Conservation (phyloP, 257 asterid species). For the Paulownia fortunei region DNA sequence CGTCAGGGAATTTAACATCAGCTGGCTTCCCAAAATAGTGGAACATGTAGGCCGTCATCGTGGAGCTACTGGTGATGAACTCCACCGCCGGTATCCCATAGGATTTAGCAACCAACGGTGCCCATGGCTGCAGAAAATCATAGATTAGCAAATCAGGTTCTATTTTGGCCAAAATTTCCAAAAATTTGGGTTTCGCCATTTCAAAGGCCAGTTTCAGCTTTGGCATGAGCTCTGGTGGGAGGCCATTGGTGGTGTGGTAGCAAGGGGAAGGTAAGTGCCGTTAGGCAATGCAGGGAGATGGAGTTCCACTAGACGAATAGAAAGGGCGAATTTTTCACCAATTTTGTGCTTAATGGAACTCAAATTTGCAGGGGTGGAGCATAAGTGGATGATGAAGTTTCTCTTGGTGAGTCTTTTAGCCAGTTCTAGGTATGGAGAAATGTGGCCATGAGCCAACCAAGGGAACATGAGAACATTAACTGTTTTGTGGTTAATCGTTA, state of each 20-base stretch:
- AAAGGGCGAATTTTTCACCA: conserved; percentile 10
- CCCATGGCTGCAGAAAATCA: conserved; percentile 62
- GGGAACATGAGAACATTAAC: conserved; percentile 43
- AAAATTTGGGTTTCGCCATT: conserved; percentile 35
- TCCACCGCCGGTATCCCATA: conserved; percentile 45
- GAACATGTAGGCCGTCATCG: conserved; percentile 39
- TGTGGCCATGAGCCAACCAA: conserved; percentile 52
- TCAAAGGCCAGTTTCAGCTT: conserved; percentile 48
- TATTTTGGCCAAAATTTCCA: conserved; percentile 26
- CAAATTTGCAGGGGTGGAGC: conserved; percentile 56
- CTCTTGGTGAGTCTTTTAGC: conserved; percentile 45
- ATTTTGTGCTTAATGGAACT: conserved; percentile 41
- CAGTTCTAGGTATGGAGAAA: conserved; percentile 49
- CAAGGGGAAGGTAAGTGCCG: conserved; percentile 41
- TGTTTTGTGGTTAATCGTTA: neutral
- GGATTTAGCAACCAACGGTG: conserved; percentile 33
- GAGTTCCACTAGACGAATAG: conserved; percentile 43
- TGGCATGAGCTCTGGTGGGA: conserved; percentile 49
- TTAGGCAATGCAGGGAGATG: conserved; percentile 40
- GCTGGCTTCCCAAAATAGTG: conserved; percentile 21
- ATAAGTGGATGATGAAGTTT: conserved; percentile 40
- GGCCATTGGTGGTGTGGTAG: conserved; percentile 64
- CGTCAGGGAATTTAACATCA: conserved; percentile 26
- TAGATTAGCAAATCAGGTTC: conserved; percentile 47
- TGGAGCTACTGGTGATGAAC: conserved; percentile 47